Conservation (phyloP, 1,139 yeast species). For the Yamadazyma dushanensis region DNA sequence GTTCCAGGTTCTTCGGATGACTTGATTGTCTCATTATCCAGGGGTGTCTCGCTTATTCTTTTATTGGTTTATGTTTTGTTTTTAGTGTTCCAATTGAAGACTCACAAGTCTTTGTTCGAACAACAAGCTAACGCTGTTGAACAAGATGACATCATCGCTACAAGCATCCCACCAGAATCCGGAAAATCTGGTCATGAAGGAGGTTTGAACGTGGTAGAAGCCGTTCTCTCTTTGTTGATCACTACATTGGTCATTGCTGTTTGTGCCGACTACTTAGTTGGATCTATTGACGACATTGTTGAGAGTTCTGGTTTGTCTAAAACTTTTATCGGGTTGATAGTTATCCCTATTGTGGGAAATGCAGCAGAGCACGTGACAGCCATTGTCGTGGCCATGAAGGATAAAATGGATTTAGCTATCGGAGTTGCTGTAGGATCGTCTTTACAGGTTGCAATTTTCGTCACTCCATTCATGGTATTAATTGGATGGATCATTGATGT, state of each 20-base stretch:
- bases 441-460: constrained; percentile 89
- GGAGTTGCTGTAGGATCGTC: constrained; percentile 98
- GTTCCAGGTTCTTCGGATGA: constrained; percentile 41
- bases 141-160: constrained; percentile 37
- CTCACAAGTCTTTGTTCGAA: constrained; percentile 65
- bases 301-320: constrained; percentile 82
- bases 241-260: constrained; percentile 83
- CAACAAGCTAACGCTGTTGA: constrained; percentile 33
- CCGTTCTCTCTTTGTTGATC: constrained; percentile 50
- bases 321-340: constrained; percentile 90
- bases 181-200: constrained; percentile 24
- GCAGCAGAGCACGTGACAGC: constrained; percentile 99
- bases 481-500: constrained; percentile 88
- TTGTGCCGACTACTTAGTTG: constrained; percentile 92
- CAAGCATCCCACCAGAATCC: constrained; percentile 31
- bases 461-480: constrained; percentile 92
- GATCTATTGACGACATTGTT: constrained; percentile 88
- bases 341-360: constrained; percentile 95
- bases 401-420: constrained; percentile 95
- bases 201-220: constrained; percentile 40
- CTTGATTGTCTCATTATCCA: constrained; percentile 70
- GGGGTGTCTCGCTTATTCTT: constrained; percentile 83
- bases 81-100: constrained; percentile 81
- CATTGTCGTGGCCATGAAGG: constrained; percentile 88
- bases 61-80: constrained; percentile 77